These are phyloP conservation scores for Linum trigynum DNA, from an alignment of 345 rosid species.

Conservation along the genomic window DNA sequence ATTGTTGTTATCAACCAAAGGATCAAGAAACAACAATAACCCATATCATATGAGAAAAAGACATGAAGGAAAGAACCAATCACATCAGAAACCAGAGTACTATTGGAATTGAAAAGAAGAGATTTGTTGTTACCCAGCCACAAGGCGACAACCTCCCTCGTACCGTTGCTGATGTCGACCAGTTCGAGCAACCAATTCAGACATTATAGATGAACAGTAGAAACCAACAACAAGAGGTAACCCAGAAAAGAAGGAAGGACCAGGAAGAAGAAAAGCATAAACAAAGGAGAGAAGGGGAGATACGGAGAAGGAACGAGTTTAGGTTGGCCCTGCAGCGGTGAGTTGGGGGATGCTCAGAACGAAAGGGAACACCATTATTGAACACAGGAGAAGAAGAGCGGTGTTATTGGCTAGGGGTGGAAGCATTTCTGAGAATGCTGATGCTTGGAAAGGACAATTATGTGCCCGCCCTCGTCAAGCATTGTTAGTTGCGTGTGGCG, in stretches of 20 bases:
- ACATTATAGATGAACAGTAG: conserved; percentile 12
- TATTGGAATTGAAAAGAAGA: background rate
- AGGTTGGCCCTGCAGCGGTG: background rate
- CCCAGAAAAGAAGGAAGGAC: background rate
- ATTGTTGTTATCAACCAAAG: too few species aligned
- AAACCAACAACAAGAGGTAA: background rate
- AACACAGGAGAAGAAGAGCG: background rate
- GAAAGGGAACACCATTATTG: background rate
- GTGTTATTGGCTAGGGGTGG: background rate
- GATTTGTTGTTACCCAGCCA: conserved; percentile 32
- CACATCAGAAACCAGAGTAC: background rate
- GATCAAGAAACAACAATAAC: too few species aligned
- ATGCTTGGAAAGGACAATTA: background rate
- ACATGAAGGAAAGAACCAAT: background rate
- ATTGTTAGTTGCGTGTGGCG: background rate
- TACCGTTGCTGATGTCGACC: conserved; percentile 42
- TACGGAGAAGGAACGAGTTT: background rate
- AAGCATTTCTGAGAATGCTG: background rate
- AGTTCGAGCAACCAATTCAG: conserved; percentile 40
- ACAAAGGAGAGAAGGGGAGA: background rate
- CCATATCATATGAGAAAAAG: background rate
- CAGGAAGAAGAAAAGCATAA: background rate
- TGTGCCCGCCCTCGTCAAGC: background rate
- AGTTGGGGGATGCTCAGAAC: background rate
- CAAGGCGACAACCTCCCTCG: conserved; percentile 32